phyloP scores from a whole-genome alignment of 163 green algal species.

The Chlamydomonas reinhardtii region DNA sequence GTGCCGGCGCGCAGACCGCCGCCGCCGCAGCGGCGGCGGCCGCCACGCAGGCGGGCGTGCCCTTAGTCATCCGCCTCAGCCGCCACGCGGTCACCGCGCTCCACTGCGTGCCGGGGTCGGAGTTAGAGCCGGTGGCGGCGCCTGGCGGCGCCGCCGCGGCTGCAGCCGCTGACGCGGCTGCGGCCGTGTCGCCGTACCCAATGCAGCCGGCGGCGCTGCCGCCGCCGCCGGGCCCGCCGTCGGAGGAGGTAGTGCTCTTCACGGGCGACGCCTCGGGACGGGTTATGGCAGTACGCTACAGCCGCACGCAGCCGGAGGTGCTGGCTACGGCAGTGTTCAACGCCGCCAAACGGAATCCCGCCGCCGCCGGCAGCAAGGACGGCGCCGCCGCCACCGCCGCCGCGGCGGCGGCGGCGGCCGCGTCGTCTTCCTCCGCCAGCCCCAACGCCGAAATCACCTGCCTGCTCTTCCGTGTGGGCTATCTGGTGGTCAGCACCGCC shows the following conservation, averaged over 20 bases:
- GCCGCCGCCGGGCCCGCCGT: not conserved
- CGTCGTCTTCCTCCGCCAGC: not conserved
- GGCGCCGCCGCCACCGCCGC: not conserved
- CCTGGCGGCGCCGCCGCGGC: not conserved
- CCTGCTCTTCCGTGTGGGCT: slow-evolving; percentile 15
- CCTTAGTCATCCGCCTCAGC: slow-evolving; percentile 23
- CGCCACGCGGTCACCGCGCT: slow-evolving; percentile 32
- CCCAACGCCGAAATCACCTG: not conserved
- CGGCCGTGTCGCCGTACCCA: not conserved
- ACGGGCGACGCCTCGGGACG: slow-evolving; percentile 13
- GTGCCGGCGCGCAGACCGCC: not conserved
- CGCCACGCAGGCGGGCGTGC: slow-evolving; percentile 25
- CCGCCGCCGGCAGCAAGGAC: too few species aligned
- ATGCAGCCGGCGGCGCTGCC: not conserved
- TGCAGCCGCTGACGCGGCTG: not conserved
- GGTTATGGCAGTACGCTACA: slow-evolving; percentile 36
- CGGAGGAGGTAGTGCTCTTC: slow-evolving; percentile 40
- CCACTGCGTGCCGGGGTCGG: slow-evolving; percentile 5
- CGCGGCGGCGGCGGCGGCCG: not conserved
- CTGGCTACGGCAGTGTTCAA: slow-evolving; percentile 9
- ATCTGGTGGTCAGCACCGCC: slow-evolving; percentile 10
- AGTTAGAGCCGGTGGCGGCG: slow-evolving; percentile 17
- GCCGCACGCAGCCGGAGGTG: not conserved
- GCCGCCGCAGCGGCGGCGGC: slow-evolving; percentile 11
- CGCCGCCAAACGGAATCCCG: not conserved